Evolutionary conservation across 129 eudicot genomes (phyloP), one percentile per base, ranked within the genome.

Genomic region (Deinandra increscens): DNA sequence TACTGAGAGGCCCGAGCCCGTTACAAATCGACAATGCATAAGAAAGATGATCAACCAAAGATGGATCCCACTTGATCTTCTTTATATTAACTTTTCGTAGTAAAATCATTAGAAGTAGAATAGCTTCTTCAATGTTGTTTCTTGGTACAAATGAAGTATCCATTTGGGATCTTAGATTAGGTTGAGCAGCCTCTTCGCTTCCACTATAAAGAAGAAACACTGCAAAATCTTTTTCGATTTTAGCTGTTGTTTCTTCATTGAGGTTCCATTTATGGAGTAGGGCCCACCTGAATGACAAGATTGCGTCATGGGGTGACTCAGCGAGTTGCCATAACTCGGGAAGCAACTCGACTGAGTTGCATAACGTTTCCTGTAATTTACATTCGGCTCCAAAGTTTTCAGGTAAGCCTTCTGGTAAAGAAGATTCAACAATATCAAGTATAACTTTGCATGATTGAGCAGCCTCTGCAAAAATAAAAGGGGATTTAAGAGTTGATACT

Each of bases 361-460:
- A 83, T 31, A 93, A 55, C 8, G 92, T 93, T 80, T 89, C 99
- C 85, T 93, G 97, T 85, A 93, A 76, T 85, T 93, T 93, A 81
- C 88, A 62, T 66, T 93, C 97, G 64, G 66, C 78, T 31, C 82
- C 85, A 79, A 89, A 80, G 82, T 71, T 89, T 87, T 85, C 96
- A 74, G 97, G 99, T 79, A 93, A 80, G 68, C 95, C 97, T 39
- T 73, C 82, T 18, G 99, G 99, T 74, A 87, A 89, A 54, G 99
- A 85, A 70, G 99, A 89, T 76, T 89, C 99, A 54, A 93, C 81
- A 50, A 93, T 74, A 83, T 93, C 95, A 79, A 93, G 95, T 72
- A 93, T 81, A 78, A 80, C 77, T 81, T 84, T 83, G 90, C 99
- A 93, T 71, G 97, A 87, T 81, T 80, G 86, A 81, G 96, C 96